phyloP scores from a whole-genome alignment of 805 yeast genomes.

The Kodamaea leandrae region DNA sequence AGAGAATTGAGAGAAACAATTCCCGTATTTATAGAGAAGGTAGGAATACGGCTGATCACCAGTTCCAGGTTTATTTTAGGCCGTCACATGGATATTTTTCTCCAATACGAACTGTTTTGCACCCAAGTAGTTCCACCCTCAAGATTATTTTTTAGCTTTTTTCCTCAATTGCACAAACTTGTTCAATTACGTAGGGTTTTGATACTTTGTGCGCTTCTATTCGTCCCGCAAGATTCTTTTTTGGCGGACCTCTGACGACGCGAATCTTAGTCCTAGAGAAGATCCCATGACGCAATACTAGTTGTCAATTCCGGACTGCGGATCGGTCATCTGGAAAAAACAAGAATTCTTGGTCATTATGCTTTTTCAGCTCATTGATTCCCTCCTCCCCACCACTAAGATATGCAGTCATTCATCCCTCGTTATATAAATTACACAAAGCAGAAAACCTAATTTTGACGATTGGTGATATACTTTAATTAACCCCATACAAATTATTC shows the following conservation, averaged over 20 bases:
- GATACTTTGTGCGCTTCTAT: too few relatives aligned
- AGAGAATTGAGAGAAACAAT: too few relatives aligned
- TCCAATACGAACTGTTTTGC: neutral
- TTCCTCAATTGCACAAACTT: neutral
- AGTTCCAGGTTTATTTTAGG: neutral
- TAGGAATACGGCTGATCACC: neutral
- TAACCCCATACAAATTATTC: too few relatives aligned
- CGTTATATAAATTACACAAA: neutral
- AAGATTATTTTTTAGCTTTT: neutral
- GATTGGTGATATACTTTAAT: neutral
- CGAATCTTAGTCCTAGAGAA: too few relatives aligned
- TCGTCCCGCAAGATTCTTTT: too few relatives aligned
- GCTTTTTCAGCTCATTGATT: too few relatives aligned
- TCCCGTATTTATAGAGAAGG: too few relatives aligned
- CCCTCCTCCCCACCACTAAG: neutral
- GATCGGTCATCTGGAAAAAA: too few relatives aligned
- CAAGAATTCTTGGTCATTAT: too few relatives aligned
- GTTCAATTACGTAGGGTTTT: neutral
- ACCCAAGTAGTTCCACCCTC: neutral
- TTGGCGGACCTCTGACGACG: too few relatives aligned
- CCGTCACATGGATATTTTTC: neutral
- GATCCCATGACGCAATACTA: too few relatives aligned
- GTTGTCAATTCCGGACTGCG: too few relatives aligned
- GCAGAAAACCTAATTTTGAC: neutral
- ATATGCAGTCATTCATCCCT: neutral